Evolutionary conservation across 768 basidiomycete species (phyloP).

Genomic region (Saitozyma podzolica): DNA sequence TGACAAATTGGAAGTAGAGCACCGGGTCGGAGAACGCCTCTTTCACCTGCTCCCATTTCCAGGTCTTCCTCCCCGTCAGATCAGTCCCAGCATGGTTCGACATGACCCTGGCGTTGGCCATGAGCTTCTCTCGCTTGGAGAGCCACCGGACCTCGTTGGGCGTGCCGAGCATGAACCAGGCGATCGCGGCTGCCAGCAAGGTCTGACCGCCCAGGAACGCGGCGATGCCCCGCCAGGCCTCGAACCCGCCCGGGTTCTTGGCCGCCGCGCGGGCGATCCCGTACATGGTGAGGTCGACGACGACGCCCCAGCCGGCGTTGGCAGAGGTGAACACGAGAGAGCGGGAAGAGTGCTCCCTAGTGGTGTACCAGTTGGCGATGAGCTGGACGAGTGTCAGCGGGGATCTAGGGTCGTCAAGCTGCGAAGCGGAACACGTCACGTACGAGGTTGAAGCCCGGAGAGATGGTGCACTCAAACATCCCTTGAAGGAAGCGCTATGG

Average conservation of each 20-base stretch:
- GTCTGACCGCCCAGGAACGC: constrained; percentile 29
- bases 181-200: constrained; percentile 10
- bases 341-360: constrained; percentile 25
- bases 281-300: constrained; percentile 26
- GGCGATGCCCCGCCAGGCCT: constrained; percentile 20
- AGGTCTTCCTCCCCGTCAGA: constrained; percentile 12
- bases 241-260: constrained; percentile 18
- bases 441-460: constrained; percentile 25
- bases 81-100: constrained; percentile 24
- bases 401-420: not conserved
- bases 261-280: constrained; percentile 24
- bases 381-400: not conserved
- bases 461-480: constrained; percentile 35
- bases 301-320: constrained; percentile 30
- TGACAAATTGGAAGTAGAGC: constrained; percentile 20
- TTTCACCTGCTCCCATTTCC: constrained; percentile 21
- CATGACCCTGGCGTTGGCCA: constrained; percentile 28
- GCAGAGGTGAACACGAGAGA: constrained; percentile 32
- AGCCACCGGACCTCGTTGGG: constrained; percentile 33
- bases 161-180: constrained; percentile 30
- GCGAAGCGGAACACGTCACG: no score
- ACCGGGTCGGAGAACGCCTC: constrained; percentile 30
- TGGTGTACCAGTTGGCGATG: constrained; percentile 34
- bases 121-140: constrained; percentile 15
- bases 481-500: constrained; percentile 22